A percentile compares a stretch with the other conserved stretches of the same genome.
These are phyloP conservation scores for Lodderomyces theae DNA, from an alignment of 1,139 yeast genomes.

Conservation along the genomic window DNA sequence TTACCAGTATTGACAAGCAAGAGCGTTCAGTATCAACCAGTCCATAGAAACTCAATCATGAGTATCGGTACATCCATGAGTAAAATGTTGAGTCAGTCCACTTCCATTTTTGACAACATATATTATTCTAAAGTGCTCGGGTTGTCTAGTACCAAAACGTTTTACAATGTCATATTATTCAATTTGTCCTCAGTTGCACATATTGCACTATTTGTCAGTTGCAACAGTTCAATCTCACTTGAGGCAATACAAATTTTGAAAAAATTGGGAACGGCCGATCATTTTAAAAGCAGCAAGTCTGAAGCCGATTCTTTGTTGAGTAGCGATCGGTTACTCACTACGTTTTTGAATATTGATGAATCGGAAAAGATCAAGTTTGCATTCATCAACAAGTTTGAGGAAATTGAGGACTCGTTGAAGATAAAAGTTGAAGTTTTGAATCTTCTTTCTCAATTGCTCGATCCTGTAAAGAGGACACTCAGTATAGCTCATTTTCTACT, in stretches of 20 bases:
- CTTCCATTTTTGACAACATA: slow-evolving; percentile 47
- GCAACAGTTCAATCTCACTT: slow-evolving; percentile 50
- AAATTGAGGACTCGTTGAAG: slow-evolving; percentile 34
- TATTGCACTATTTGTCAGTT: slow-evolving; percentile 68
- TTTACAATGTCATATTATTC: slow-evolving; percentile 69
- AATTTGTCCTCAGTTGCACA: slow-evolving; percentile 68
- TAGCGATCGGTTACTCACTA: slow-evolving; percentile 65
- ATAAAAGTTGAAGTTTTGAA: slow-evolving; percentile 59
- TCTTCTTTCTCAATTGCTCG: slow-evolving; percentile 54
- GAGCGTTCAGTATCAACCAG: slow-evolving; percentile 11
- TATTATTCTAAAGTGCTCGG: slow-evolving; percentile 54
- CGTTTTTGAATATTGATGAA: slow-evolving; percentile 74
- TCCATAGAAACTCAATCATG: slow-evolving; percentile 13
- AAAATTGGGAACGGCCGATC: slow-evolving; percentile 48
- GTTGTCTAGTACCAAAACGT: slow-evolving; percentile 59
- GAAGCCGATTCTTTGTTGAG: slow-evolving; percentile 41
- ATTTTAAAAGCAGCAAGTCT: slow-evolving; percentile 34
- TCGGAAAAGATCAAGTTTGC: slow-evolving; percentile 65
- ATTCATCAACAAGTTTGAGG: slow-evolving; percentile 68
- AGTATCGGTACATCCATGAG: slow-evolving; percentile 31
- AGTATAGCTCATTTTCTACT: slow-evolving; percentile 71
- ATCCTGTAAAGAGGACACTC: slow-evolving; percentile 44
- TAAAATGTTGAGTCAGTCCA: slow-evolving; percentile 24
- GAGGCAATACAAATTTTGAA: slow-evolving; percentile 53
- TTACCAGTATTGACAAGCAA: slow-evolving; percentile 29